Conservation (phyloP, 2,329 filamentous ascomycete species). For the Penicillium sp. region DNA sequence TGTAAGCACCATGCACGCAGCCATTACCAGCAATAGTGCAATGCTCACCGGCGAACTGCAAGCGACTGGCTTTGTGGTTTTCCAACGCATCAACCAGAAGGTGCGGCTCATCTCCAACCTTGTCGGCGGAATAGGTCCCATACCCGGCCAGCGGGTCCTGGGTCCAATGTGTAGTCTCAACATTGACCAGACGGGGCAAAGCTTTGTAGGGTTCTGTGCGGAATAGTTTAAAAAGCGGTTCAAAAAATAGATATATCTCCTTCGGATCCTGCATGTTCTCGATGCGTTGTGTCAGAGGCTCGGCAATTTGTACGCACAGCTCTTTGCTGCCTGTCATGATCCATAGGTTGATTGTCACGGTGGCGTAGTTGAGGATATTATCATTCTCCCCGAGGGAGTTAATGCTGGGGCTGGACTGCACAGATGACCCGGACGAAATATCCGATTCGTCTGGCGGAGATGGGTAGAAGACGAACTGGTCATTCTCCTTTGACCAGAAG, state of each 20-base stretch:
- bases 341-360: slow-evolving; percentile 45
- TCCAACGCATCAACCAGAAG: slow-evolving; percentile 38
- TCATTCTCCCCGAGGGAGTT: slow-evolving; percentile 20
- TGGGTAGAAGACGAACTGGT: slow-evolving; percentile 47
- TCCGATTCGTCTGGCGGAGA: slow-evolving; percentile 34
- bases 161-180: slow-evolving; percentile 47
- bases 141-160: slow-evolving; percentile 45
- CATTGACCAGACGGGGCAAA: slow-evolving; percentile 38
- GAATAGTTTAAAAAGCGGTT: slow-evolving; percentile 45
- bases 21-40: slow-evolving; percentile 43
- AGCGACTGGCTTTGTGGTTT: slow-evolving; percentile 34
- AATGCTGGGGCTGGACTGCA: slow-evolving; percentile 11
- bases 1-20: slow-evolving; percentile 47
- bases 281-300: slow-evolving; percentile 46
- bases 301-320: slow-evolving; percentile 45
- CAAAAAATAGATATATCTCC: slow-evolving; percentile 43
- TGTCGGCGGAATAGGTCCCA: slow-evolving; percentile 45
- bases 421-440: slow-evolving; percentile 29
- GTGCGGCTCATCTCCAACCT: slow-evolving; percentile 44
- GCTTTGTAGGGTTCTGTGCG: slow-evolving; percentile 46
- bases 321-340: slow-evolving; percentile 45
- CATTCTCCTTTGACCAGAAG: slow-evolving; percentile 47
- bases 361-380: slow-evolving; percentile 44
- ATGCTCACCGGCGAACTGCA: slow-evolving; percentile 46
- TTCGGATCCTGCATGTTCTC: slow-evolving; percentile 42